Conservation (phyloP, 2,329 filamentous ascomycete genomes). For the Botrytis fabae region DNA sequence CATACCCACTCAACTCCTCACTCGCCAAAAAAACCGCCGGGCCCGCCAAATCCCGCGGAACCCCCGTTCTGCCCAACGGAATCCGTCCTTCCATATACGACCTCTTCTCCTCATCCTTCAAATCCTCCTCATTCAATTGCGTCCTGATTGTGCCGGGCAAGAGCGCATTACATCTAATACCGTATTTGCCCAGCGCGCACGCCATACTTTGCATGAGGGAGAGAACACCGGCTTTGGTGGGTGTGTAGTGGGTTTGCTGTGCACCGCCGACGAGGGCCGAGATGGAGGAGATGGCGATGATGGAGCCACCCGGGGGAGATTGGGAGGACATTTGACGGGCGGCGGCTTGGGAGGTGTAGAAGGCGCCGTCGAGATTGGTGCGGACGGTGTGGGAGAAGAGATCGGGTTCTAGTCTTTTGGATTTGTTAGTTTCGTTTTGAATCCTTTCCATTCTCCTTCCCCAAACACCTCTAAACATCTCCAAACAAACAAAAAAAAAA, state of each 20-base stretch:
- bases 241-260: constrained; percentile 80
- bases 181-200: constrained; percentile 72
- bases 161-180: constrained; percentile 80
- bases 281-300: constrained; percentile 75
- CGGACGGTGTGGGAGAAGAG: constrained; percentile 71
- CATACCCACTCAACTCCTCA: constrained; percentile 75
- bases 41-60: constrained; percentile 73
- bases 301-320: constrained; percentile 64
- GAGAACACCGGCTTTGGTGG: constrained; percentile 80
- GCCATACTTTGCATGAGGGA: constrained; percentile 83
- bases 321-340: constrained; percentile 76
- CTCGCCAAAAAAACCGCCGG: constrained; percentile 84
- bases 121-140: constrained; percentile 80
- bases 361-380: constrained; percentile 86
- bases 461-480: neutral
- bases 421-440: neutral
- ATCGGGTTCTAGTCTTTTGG: constrained; percentile 59
- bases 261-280: constrained; percentile 76
- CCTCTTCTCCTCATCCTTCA: constrained; percentile 71
- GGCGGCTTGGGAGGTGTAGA: constrained; percentile 82
- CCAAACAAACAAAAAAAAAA: constrained; percentile 2
- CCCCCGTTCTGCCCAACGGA: constrained; percentile 73
- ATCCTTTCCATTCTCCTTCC: no score
- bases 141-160: constrained; percentile 82
- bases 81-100: constrained; percentile 80